Base-by-base conservation (phyloP, 2,329 filamentous ascomycete species). In the Periglandula ipomoeae region DNA sequence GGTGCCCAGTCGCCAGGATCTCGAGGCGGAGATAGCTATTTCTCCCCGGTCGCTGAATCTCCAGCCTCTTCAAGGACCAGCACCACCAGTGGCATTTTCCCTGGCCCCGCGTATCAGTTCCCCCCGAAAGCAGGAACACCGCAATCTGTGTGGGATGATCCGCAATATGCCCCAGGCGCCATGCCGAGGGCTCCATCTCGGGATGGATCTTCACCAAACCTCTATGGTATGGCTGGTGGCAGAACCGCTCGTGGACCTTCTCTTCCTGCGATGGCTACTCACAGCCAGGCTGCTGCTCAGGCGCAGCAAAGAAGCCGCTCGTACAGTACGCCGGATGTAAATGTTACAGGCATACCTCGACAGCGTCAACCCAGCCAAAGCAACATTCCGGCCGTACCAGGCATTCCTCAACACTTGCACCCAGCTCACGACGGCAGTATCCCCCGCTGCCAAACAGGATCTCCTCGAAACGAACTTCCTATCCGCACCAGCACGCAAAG, bases 271-370 rank as follows among this genome's bases (percentile, higher is more conserved):
- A 84, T 88, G 76, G 73, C 82, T 15, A 71, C 73, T 1, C 69
- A 73, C 54, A 66, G 77, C 58, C 69, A 81, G 57, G 71, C 75
- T 58, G 71, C 75, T 54, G 67, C 76, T 62, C 70, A 83, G 54
- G 83, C 32, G 45, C 45, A 88, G 62, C 82, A 85, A 61, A 79
- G 89, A 56, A 84, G 87, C 69, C 81, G 93, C 55, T 95, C 90
- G 34, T 94, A 94, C 60, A 97, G 91, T 69, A 96, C 90, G 54
- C 91, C 93, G 7, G 90, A 97, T 64, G 95, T 95, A 58, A 88
- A 94, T 55, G 83, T 78, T 47, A 78, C 82, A 47, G 75, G 78
- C 54, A 75, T 75, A 44, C 72, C 75, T 61, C 74, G 81, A 54
- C 73, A 71, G 47, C 70, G 74, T 54, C 78, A 79, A 65, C 73